Evolutionary conservation across 495 filamentous ascomycete species (phyloP).

Genomic region (Penicillium bovifimosum): DNA sequence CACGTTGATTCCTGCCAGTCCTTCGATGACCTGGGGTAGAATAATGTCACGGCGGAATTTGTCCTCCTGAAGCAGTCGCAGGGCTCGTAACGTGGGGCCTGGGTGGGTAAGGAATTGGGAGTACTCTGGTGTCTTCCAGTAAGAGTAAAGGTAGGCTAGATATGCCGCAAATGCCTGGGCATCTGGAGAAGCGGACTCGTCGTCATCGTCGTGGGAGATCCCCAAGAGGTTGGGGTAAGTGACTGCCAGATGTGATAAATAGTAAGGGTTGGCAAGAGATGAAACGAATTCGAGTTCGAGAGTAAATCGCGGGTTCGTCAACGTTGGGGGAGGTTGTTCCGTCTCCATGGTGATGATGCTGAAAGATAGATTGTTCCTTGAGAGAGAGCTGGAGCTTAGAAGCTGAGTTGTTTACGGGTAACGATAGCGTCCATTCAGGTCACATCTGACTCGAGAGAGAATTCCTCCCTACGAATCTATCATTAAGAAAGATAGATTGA

Average conservation of each 20-base stretch:
- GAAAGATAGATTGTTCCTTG: not conserved
- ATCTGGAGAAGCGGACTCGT: constrained; percentile 44
- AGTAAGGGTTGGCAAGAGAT: constrained; percentile 76
- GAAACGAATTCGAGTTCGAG: constrained; percentile 68
- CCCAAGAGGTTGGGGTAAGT: constrained; percentile 48
- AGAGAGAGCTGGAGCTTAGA: constrained; percentile 1
- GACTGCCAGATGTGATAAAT: constrained; percentile 76
- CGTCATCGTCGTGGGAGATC: constrained; percentile 36
- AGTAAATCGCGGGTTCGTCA: constrained; percentile 41
- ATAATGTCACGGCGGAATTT: constrained; percentile 77
- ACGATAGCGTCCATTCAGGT: not conserved
- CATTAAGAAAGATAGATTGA: no score
- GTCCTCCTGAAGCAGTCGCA: constrained; percentile 79
- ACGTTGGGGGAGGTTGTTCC: constrained; percentile 32
- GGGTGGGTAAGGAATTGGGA: constrained; percentile 76
- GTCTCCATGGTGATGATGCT: constrained; percentile 20
- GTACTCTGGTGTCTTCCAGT: constrained; percentile 80
- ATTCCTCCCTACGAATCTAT: no score
- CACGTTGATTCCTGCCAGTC: constrained; percentile 55
- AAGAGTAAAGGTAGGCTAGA: constrained; percentile 72
- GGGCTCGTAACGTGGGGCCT: constrained; percentile 72
- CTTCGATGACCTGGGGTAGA: constrained; percentile 62
- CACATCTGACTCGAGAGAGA: not conserved
- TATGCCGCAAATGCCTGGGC: constrained; percentile 70
- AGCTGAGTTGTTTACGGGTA: not conserved